These are phyloP conservation scores for Suillus plorans DNA, from an alignment of 768 basidiomycete genomes.

Conservation along the genomic window DNA sequence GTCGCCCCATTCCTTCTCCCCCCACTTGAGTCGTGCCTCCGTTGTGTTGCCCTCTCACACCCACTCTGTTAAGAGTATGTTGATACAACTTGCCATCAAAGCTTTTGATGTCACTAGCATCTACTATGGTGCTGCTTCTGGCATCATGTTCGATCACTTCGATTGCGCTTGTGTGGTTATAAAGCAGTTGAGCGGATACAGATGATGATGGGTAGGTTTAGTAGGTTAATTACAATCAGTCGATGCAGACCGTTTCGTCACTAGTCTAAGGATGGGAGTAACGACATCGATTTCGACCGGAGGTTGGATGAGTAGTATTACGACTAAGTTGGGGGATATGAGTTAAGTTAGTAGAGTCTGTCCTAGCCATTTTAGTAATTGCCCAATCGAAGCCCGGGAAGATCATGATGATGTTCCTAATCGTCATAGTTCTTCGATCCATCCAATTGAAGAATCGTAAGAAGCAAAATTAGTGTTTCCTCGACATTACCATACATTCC, in stretches of 20 bases:
- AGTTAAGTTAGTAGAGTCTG: too few relatives aligned
- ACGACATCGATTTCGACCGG: too few relatives aligned
- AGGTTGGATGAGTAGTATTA: too few relatives aligned
- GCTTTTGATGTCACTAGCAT: slow-evolving; percentile 40
- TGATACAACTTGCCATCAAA: slow-evolving; percentile 51
- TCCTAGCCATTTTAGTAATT: too few relatives aligned
- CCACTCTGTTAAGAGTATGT: slow-evolving; percentile 36
- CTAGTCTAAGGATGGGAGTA: slow-evolving; percentile 17
- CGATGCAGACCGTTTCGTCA: slow-evolving; percentile 49
- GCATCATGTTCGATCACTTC: slow-evolving; percentile 85
- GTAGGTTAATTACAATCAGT: slow-evolving; percentile 55
- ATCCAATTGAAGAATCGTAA: too few relatives aligned
- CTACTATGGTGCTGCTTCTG: slow-evolving; percentile 37
- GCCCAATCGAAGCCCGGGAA: too few relatives aligned
- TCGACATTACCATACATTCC: too few relatives aligned
- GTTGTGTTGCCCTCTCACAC: slow-evolving; percentile 7
- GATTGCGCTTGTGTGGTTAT: slow-evolving; percentile 82
- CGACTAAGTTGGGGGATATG: too few relatives aligned
- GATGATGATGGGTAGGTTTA: slow-evolving; percentile 58
- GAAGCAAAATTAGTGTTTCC: too few relatives aligned
- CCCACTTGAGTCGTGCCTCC: slow-evolving; percentile 47
- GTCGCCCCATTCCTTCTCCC: slow-evolving; percentile 53
- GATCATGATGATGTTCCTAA: too few relatives aligned
- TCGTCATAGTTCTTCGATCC: too few relatives aligned
- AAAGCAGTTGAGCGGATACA: slow-evolving; percentile 73